Evolutionary conservation across 352 stramenopile genomes (phyloP), one percentile per base, ranked within the genome.

Genomic region (Globisporangium canariense): DNA sequence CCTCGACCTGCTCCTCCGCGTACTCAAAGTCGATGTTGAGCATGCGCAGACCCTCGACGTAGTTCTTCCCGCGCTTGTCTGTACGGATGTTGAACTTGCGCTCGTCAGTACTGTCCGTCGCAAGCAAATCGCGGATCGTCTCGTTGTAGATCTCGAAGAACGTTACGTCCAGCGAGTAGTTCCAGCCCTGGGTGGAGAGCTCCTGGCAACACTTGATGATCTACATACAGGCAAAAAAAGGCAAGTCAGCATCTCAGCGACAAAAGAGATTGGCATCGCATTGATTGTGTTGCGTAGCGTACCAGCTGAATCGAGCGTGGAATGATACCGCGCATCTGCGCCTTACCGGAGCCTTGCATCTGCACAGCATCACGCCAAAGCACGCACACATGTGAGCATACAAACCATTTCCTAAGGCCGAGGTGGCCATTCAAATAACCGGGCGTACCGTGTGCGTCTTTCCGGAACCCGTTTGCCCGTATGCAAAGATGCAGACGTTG

Each of bases 71-170:
- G 13, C 85, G 79, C 36, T 77, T 86, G 65, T 93, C 84, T 13
- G 85, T 94, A 51, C 88, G 88, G 36, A 96, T 90, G 53, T 75
- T 88, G 67, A 90, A 89, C 71, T 95, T 96, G 47, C 75, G 69
- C 30, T 79, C 72, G 18, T 69, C 68, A 18, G 53, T 65, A 28
- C 36, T 73, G 14, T 88, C 76, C 38, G 78, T 83, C 4, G 83
- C 82, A 14, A 99, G 88, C 56, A 99, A 75, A 75, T 99, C 98
- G 34, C 95, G 93, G 38, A 99, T 94, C n/a, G 95, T 96, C 70
- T 99, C 98, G 78, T 99, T 99, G 86, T 99, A 99, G 57, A 99
- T 99, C 84, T 99, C 98, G 66, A 99, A 93, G 70, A 99, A 99
- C n/a, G 91, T 98, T 47, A 98, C 97, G 62, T 97, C 88, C 9